Evolutionary conservation across 768 basidiomycete genomes (phyloP).

Genomic region (Rhodosporidiobolus sp.): DNA sequence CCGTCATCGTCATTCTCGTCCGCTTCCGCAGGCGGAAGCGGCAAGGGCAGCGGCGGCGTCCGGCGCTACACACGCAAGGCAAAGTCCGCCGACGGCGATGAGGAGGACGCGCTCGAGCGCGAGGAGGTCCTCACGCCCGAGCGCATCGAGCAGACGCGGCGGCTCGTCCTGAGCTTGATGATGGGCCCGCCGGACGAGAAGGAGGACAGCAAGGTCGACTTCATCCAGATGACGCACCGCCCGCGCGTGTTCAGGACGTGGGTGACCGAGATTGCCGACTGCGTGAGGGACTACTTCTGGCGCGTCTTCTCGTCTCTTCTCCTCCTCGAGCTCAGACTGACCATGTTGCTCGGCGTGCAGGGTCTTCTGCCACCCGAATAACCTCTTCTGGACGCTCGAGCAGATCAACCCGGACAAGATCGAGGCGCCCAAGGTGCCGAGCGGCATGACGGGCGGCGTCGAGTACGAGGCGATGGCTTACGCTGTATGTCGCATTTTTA

Average conservation of each 20-base stretch:
- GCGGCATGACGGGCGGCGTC: slow-evolving; percentile 97
- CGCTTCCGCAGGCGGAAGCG: not conserved
- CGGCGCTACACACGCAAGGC: slow-evolving; percentile 28
- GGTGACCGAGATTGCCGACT: slow-evolving; percentile 76
- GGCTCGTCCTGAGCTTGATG: slow-evolving; percentile 36
- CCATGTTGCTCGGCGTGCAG: slow-evolving; percentile 56
- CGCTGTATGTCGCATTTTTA: slow-evolving; percentile 60
- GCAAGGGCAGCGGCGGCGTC: slow-evolving; percentile 10
- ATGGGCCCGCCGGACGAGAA: slow-evolving; percentile 41
- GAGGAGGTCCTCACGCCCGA: slow-evolving; percentile 33
- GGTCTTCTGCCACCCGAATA: slow-evolving; percentile 95
- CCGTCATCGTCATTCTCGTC: not conserved
- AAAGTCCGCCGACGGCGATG: slow-evolving; percentile 23
- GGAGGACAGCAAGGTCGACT: slow-evolving; percentile 47
- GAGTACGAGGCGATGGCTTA: slow-evolving; percentile 97
- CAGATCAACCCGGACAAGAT: slow-evolving; percentile 80
- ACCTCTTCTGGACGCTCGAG: slow-evolving; percentile 78
- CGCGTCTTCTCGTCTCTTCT: slow-evolving; percentile 14
- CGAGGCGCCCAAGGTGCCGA: slow-evolving; percentile 87
- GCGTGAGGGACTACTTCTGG: slow-evolving; percentile 71
- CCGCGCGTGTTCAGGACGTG: slow-evolving; percentile 73
- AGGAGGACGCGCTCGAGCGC: slow-evolving; percentile 16
- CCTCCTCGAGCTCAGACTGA: not conserved
- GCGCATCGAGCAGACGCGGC: slow-evolving; percentile 19
- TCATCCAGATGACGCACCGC: slow-evolving; percentile 48